A percentile compares a stretch with the other conserved stretches of the same genome.
phyloP scores from a whole-genome alignment of 768 basidiomycete genomes.

The Suillus placidus region DNA sequence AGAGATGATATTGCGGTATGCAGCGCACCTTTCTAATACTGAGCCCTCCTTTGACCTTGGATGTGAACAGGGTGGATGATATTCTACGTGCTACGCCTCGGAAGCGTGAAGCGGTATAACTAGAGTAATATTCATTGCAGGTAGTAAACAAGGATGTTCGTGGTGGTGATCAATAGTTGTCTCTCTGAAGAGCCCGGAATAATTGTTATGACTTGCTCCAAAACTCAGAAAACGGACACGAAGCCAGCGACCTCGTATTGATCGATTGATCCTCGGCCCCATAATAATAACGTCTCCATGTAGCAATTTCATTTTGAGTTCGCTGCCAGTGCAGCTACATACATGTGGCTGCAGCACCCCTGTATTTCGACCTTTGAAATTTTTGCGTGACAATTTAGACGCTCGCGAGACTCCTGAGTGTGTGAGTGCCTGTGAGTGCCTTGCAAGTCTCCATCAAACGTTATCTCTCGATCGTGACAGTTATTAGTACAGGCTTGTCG shows the following conservation, averaged over 20 bases:
- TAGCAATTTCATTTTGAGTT: background rate
- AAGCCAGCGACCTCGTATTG: no score
- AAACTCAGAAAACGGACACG: no score
- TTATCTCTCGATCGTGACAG: background rate
- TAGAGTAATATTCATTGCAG: background rate
- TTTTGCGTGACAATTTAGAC: background rate
- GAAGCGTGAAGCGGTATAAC: constrained; percentile 77
- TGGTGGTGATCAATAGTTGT: background rate
- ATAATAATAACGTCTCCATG: no score
- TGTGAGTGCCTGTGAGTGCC: background rate
- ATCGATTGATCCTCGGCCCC: no score
- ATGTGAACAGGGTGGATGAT: constrained; percentile 74
- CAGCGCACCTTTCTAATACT: constrained; percentile 9
- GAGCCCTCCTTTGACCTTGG: constrained; percentile 13
- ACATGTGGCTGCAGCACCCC: background rate
- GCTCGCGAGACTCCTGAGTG: background rate
- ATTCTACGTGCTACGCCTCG: constrained; percentile 88
- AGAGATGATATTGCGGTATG: constrained; percentile 96
- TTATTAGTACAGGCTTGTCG: background rate
- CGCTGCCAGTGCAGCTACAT: no score
- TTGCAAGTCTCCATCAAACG: background rate
- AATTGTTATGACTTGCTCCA: background rate
- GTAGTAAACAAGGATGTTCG: background rate
- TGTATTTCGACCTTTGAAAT: background rate
- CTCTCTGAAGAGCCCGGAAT: background rate